These are phyloP conservation scores for Simmondsia chinensis DNA, from an alignment of 148 eudicot species.

Conservation along the genomic window DNA sequence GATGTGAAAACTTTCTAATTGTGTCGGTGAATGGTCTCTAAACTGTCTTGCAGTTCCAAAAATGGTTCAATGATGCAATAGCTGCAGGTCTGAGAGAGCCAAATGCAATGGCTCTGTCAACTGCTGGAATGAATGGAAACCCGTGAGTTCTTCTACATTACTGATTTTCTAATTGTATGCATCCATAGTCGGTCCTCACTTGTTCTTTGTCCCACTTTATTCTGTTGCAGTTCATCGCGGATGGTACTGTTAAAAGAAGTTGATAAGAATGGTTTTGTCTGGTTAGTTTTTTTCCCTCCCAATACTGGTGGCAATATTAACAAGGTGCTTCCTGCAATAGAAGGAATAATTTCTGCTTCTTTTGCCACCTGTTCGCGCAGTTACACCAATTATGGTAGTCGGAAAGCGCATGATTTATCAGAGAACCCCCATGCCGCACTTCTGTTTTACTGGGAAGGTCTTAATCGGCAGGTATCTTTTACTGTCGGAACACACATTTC, in stretches of 20 bases:
- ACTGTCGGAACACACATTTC: neutral
- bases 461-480: conserved; percentile 68
- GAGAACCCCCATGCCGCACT: conserved; percentile 90
- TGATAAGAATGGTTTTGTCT: conserved; percentile 87
- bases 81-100: conserved; percentile 89
- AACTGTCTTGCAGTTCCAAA: conserved; percentile 59
- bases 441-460: conserved; percentile 79
- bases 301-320: neutral
- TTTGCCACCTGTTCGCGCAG: conserved; percentile 21
- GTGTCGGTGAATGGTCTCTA: neutral
- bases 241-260: conserved; percentile 91
- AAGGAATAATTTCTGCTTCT: neutral
- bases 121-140: conserved; percentile 67
- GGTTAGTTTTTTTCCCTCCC: conserved; percentile 36
- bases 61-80: conserved; percentile 96
- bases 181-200: neutral
- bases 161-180: conserved; percentile 2
- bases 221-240: conserved; percentile 69
- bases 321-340: neutral
- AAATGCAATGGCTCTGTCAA: conserved; percentile 96
- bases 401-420: conserved; percentile 59
- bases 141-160: conserved; percentile 41
- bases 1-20: neutral
- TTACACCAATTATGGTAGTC: conserved; percentile 93
- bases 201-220: neutral